Conservation (phyloP, 768 basidiomycete species). For the Myochromella boudieri region DNA sequence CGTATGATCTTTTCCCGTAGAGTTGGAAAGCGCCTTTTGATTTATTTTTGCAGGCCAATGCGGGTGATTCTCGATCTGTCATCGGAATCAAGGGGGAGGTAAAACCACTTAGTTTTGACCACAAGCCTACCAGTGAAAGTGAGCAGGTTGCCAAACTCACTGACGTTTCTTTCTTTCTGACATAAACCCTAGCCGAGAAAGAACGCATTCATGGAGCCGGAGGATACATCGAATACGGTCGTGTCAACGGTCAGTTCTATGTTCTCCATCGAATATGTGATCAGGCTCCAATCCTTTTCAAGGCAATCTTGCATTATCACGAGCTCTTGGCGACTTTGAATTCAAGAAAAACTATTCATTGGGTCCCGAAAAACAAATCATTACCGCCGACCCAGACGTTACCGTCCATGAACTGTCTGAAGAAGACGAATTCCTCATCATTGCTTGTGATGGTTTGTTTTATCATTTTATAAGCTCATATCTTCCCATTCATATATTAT, state of each 20-base stretch:
- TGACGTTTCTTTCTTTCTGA: slow-evolving; percentile 4
- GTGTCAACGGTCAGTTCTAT: slow-evolving; percentile 80
- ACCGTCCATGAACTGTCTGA: slow-evolving; percentile 75
- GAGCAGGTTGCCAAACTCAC: slow-evolving; percentile 24
- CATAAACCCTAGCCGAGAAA: slow-evolving; percentile 61
- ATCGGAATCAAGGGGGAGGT: slow-evolving; percentile 82
- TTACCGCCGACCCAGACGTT: slow-evolving; percentile 93
- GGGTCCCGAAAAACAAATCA: slow-evolving; percentile 86
- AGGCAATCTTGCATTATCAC: slow-evolving; percentile 95
- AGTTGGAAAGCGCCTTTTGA: too few species aligned
- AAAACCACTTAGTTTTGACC: slow-evolving; percentile 89
- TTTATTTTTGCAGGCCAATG: slow-evolving; percentile 88
- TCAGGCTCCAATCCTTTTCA: slow-evolving; percentile 5
- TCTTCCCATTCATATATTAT: slow-evolving; percentile 9
- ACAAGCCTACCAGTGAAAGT: slow-evolving; percentile 91
- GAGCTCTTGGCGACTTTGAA: slow-evolving; percentile 96
- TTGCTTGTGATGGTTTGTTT: slow-evolving; percentile 90
- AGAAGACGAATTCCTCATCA: slow-evolving; percentile 95
- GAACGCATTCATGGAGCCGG: slow-evolving; percentile 87
- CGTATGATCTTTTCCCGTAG: slow-evolving; percentile 42
- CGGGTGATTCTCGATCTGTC: slow-evolving; percentile 94
- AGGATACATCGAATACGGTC: slow-evolving; percentile 94
- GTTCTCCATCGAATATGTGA: slow-evolving; percentile 1
- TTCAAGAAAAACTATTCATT: slow-evolving; percentile 93
- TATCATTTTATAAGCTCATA: slow-evolving; percentile 1